Conservation (phyloP, 2,329 filamentous ascomycete species). For the Fusarium sp. region DNA sequence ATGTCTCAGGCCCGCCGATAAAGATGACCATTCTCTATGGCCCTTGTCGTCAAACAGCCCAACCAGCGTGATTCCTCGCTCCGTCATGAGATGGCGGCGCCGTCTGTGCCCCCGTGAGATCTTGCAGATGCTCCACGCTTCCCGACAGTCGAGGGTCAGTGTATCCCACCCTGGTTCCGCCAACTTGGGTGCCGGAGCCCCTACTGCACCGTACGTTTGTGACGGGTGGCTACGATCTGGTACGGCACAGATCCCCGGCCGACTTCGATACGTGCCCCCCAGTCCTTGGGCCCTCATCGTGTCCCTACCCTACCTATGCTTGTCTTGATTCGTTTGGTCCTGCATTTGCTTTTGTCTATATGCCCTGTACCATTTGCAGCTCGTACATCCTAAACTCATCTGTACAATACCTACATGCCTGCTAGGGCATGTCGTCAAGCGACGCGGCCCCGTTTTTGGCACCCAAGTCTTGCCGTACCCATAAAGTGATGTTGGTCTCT, state of each 20-base stretch:
- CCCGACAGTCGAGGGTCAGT: conserved; percentile 45
- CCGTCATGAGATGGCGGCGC: conserved; percentile 50
- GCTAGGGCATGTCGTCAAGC: conserved; percentile 40
- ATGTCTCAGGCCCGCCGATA: conserved; percentile 45
- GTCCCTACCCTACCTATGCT: conserved; percentile 37
- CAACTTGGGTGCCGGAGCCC: conserved; percentile 51
- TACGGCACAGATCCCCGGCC: conserved; percentile 38
- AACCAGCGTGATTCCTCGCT: conserved; percentile 42
- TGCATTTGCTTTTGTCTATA: conserved; percentile 37
- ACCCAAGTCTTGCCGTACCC: conserved; percentile 43
- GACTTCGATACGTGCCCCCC: conserved; percentile 33
- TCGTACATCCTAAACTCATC: conserved; percentile 20
- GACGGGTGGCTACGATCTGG: conserved; percentile 45
- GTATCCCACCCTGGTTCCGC: conserved; percentile 49
- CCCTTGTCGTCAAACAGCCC: conserved; percentile 45
- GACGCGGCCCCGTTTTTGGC: conserved; percentile 32
- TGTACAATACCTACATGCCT: conserved; percentile 30
- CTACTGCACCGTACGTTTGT: conserved; percentile 29
- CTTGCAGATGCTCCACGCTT: conserved; percentile 49
- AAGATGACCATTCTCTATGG: conserved; percentile 33
- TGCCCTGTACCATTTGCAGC: conserved; percentile 28
- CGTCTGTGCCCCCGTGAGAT: conserved; percentile 49
- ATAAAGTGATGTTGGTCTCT: conserved; percentile 42
- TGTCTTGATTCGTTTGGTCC: conserved; percentile 38
- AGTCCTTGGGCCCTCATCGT: conserved; percentile 32